Conservation (phyloP, 352 stramenopile species). For the Phytophthora ohioensis region DNA sequence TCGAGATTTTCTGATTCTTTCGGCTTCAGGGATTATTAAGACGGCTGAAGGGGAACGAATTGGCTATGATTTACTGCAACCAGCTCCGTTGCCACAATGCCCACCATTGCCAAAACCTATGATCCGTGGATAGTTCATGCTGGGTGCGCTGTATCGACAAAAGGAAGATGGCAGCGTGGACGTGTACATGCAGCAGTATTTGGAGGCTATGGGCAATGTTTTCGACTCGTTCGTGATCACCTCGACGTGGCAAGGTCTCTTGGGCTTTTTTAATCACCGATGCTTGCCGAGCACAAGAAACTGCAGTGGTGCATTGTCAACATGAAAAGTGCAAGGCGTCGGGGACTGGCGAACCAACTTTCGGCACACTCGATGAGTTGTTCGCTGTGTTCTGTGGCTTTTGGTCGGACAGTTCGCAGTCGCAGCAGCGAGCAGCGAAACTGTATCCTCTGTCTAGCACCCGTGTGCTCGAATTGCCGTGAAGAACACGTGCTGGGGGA, state of each 20-base stretch:
- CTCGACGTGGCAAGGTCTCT: slow-evolving; percentile 35
- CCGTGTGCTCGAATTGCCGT: slow-evolving; percentile 39
- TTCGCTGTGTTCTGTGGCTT: slow-evolving; percentile 27
- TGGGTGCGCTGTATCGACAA: slow-evolving; percentile 41
- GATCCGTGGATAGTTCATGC: slow-evolving; percentile 44
- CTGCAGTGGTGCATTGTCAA: slow-evolving; percentile 47
- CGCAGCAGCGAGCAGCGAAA: slow-evolving; percentile 31
- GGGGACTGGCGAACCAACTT: slow-evolving; percentile 26
- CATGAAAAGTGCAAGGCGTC: slow-evolving; percentile 30
- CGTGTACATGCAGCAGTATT: slow-evolving; percentile 46
- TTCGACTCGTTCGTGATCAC: slow-evolving; percentile 39
- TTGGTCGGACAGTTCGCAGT: slow-evolving; percentile 31
- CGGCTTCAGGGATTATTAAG: slow-evolving; percentile 49
- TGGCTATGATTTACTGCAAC: slow-evolving; percentile 64
- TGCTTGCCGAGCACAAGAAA: slow-evolving; percentile 43
- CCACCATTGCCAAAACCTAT: slow-evolving; percentile 33
- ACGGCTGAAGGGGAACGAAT: slow-evolving; percentile 50
- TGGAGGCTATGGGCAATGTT: slow-evolving; percentile 39
- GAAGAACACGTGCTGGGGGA: slow-evolving; percentile 34
- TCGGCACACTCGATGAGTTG: slow-evolving; percentile 30
- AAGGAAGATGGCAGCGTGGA: slow-evolving; percentile 41
- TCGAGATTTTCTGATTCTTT: slow-evolving; percentile 53
- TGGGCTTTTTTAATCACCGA: slow-evolving; percentile 38
- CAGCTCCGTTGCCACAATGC: slow-evolving; percentile 48
- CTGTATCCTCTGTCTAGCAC: slow-evolving; percentile 37